phyloP scores from a whole-genome alignment of 371 early-diverging fungal genomes.

The Mortierella sp. region DNA sequence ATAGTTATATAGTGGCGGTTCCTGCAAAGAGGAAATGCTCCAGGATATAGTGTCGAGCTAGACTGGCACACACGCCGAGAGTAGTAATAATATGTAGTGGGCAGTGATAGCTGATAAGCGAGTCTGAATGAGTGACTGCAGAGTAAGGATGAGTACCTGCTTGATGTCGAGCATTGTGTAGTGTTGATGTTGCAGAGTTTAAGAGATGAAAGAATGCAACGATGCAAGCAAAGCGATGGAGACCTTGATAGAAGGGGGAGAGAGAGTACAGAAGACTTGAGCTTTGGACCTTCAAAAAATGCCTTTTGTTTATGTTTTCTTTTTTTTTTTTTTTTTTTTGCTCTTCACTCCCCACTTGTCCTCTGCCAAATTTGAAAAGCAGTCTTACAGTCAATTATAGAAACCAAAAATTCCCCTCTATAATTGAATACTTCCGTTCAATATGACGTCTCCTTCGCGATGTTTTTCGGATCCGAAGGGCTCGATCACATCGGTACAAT shows the following conservation, averaged over 20 bases:
- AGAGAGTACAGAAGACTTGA: neutral
- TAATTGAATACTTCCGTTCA: neutral
- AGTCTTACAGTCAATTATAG: neutral
- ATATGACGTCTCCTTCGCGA: neutral
- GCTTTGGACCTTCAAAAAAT: neutral
- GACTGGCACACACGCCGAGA: no score
- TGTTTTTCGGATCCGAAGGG: constrained; percentile 36
- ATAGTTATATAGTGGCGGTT: neutral
- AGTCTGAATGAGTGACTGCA: neutral
- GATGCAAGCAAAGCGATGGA: constrained; percentile 2
- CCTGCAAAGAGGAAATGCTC: neutral
- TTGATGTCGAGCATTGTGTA: constrained; percentile 58
- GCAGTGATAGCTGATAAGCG: neutral
- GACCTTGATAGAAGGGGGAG: neutral
- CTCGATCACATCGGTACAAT: constrained; percentile 5
- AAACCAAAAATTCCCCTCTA: neutral
- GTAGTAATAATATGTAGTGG: no score
- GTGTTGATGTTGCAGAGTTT: constrained; percentile 7
- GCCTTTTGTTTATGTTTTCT: constrained; percentile 23
- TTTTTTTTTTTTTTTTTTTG: constrained; percentile 3
- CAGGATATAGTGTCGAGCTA: neutral
- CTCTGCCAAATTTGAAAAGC: neutral
- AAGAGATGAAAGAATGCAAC: constrained; percentile 10
- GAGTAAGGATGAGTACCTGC: constrained; percentile 53
- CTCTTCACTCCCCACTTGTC: neutral